Base-by-base conservation (phyloP, 2,329 filamentous ascomycete genomes). In the Zymoseptoria pseudotritici region DNA sequence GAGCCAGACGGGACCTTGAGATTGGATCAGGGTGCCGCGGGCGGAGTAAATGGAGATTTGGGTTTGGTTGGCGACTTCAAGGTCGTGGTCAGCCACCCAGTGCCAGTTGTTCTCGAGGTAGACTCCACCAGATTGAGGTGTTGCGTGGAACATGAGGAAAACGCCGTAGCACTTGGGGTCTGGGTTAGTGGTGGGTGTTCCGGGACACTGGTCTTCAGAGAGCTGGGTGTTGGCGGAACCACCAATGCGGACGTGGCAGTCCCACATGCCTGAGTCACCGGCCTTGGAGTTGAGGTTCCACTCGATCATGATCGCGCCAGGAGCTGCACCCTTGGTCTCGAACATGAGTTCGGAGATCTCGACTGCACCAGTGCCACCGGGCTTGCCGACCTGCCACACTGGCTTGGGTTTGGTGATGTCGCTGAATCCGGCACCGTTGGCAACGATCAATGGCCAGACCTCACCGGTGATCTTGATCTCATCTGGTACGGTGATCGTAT, bases 241-340 rank as follows among this genome's bases (percentile, higher is more conserved):
- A 68, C 91, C 93, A 68, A 99, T 84, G 71, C 94, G 90, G 77
- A 94, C 88, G 79, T 99, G 94, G n/a, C 92, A 87, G 70, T 99
- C 94, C 90, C 92, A 99, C 76, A 97, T 86, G 63, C 86, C 93
- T 20, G 86, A 86, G 1, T 85, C 83, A 53, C 90, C 91, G 60
- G 86, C 82, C 75, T 80, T 66, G 42, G 85, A 87, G 51, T 84
- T 85, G 50, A 96, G 79, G 76, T 97, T 97, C 89, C 91, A 97
- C 74, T 97, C 84, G 78, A 97, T 86, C 72, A 97, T 83, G 70
- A 96, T 90, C 19, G 91, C 93, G 65, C 93, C 93, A 0, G 91
- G 88, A 63, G 90, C 87, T 2, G 91, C 80, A 4, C 93, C 93
- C 66, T 86, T 83, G 29, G 91, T 96, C 75, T 90, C 85, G 67